Evolutionary conservation across 2,329 filamentous ascomycete species (phyloP).

Genomic region (Stagonosporopsis chrysanthemi): DNA sequence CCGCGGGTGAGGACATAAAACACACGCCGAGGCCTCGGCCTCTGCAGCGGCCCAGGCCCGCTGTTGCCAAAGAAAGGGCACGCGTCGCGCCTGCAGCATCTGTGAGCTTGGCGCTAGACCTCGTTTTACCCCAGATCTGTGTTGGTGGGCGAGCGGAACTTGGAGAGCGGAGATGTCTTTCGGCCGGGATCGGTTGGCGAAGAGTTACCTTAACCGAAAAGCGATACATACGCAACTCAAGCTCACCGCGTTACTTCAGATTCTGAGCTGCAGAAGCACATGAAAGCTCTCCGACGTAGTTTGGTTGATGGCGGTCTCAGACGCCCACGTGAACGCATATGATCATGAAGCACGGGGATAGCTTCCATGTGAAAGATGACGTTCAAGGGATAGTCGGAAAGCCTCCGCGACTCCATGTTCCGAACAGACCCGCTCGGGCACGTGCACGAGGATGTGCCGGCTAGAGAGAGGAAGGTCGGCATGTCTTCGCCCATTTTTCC

Average conservation of each 20-base stretch:
- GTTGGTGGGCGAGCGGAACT: slow-evolving; percentile 48
- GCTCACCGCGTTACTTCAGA: background rate
- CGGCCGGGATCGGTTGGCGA: slow-evolving; percentile 42
- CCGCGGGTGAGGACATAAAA: slow-evolving; percentile 45
- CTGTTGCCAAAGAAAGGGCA: slow-evolving; percentile 27
- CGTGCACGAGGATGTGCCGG: slow-evolving; percentile 32
- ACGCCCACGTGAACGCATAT: slow-evolving; percentile 10
- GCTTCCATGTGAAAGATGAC: slow-evolving; percentile 47
- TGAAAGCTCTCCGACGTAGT: slow-evolving; percentile 10
- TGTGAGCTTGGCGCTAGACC: slow-evolving; percentile 30
- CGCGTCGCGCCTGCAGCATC: slow-evolving; percentile 27
- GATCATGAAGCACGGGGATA: background rate
- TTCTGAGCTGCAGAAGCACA: background rate
- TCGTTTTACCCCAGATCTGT: slow-evolving; percentile 42
- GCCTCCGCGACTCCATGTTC: slow-evolving; percentile 29
- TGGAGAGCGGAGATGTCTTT: slow-evolving; percentile 31
- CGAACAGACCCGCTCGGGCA: slow-evolving; percentile 30
- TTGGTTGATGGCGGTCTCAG: slow-evolving; percentile 1
- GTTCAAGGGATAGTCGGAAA: slow-evolving; percentile 32
- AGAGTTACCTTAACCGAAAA: slow-evolving; percentile 18
- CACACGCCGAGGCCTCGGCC: slow-evolving; percentile 45
- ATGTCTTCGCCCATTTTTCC: slow-evolving; percentile 17
- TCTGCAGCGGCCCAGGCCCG: slow-evolving; percentile 18
- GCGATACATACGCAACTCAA: background rate
- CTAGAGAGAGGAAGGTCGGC: slow-evolving; percentile 15